phyloP scores from a whole-genome alignment of 2,329 filamentous ascomycete genomes.

The Pseudogymnoascus sp. region DNA sequence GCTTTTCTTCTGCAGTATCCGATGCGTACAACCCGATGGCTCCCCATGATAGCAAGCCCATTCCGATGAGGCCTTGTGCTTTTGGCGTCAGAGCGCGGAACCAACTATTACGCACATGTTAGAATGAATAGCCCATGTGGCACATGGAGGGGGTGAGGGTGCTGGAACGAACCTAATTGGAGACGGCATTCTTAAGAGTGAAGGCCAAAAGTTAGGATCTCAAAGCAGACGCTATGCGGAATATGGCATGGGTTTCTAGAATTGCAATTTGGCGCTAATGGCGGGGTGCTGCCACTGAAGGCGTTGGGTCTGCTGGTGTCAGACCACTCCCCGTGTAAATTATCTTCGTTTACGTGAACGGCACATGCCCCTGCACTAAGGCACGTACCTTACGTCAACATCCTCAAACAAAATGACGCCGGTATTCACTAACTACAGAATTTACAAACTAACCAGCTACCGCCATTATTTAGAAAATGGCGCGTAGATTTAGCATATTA shows the following conservation, averaged over 20 bases:
- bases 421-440: not conserved
- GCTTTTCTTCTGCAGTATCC: conserved; percentile 64
- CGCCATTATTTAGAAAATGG: not conserved
- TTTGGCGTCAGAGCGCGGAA: conserved; percentile 67
- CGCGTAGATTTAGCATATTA: not conserved
- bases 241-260: not conserved
- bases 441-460: not conserved
- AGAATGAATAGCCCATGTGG: not conserved
- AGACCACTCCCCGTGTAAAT: conserved; percentile 1
- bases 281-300: conserved; percentile 4
- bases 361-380: not conserved
- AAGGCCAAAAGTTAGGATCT: not conserved
- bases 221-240: not conserved
- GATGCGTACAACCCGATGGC: conserved; percentile 64
- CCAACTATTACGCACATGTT: conserved; percentile 38
- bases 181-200: not conserved
- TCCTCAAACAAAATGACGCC: not conserved
- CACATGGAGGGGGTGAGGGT: not conserved
- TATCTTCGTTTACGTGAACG: conserved; percentile 4
- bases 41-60: conserved; percentile 71
- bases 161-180: conserved; percentile 3
- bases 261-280: not conserved
- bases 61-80: conserved; percentile 64
- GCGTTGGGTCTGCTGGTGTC: not conserved
- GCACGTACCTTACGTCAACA: conserved; percentile 3